Conservation (phyloP, 805 yeast species). For the Isabelozyma rhagii region DNA sequence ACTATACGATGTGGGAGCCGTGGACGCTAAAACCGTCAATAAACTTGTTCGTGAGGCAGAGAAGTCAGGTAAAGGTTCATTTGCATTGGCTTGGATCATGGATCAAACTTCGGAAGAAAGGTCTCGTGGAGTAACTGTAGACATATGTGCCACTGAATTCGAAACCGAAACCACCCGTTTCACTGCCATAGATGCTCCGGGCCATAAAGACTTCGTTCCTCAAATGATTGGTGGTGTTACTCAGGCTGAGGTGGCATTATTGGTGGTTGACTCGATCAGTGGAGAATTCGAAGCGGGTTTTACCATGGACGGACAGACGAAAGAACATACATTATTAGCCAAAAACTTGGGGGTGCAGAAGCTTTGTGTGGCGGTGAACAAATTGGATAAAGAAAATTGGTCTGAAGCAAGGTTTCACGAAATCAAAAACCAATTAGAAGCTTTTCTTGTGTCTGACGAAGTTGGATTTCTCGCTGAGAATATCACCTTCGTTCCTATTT, state of each 20-base stretch:
- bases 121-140: slow-evolving; percentile 73
- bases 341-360: slow-evolving; percentile 62
- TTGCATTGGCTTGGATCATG: slow-evolving; percentile 83
- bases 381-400: slow-evolving; percentile 66
- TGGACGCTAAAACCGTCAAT: slow-evolving; percentile 61
- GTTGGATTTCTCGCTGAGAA: slow-evolving; percentile 47
- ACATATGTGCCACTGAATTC: slow-evolving; percentile 65
- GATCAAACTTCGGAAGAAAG: slow-evolving; percentile 80
- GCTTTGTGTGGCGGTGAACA: slow-evolving; percentile 64
- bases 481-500: slow-evolving; percentile 59
- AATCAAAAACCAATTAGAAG: slow-evolving; percentile 47
- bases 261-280: slow-evolving; percentile 63
- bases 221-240: slow-evolving; percentile 82
- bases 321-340: slow-evolving; percentile 71
- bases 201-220: slow-evolving; percentile 79
- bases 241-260: slow-evolving; percentile 72
- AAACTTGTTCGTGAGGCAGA: slow-evolving; percentile 64
- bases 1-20: slow-evolving; percentile 62
- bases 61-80: slow-evolving; percentile 68
- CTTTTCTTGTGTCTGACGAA: slow-evolving; percentile 46
- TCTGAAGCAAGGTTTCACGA: slow-evolving; percentile 48
- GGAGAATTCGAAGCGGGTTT: slow-evolving; percentile 75
- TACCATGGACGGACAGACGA: slow-evolving; percentile 67
- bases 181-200: slow-evolving; percentile 82
- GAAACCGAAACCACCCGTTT: slow-evolving; percentile 54